Evolutionary conservation across 2,329 filamentous ascomycete genomes (phyloP), one percentile per base, ranked within the genome.

Genomic region (Hortaea werneckii): DNA sequence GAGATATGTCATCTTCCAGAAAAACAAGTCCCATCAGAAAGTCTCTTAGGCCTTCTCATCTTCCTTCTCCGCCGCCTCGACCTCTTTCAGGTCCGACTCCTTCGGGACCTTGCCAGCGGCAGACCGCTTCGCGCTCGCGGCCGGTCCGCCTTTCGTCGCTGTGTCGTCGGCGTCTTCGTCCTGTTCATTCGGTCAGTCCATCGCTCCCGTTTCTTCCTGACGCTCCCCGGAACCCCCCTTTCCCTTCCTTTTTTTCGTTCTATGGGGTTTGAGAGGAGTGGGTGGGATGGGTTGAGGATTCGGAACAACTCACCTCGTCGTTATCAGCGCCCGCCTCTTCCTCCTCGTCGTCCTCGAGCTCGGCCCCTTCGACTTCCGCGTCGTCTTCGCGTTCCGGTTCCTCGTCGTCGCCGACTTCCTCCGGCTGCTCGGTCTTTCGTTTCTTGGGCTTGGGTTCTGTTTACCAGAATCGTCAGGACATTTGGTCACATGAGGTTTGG

Each of bases 31-130:
- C n/a, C n/a, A n/a, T n/a, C n/a, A n/a, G n/a, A n/a, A n/a, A n/a
- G n/a, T n/a, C n/a, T n/a, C n/a, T n/a, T n/a, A n/a, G n/a, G n/a
- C 20, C 20, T 20, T 20, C 20, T 40, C 20, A 40, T 13, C 8
- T 26, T 26, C 20, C 9, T 9, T 57, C 55, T 29, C 50, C 56
- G 29, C 53, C 58, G 28, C 20, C 20, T 62, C 57, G 30, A 58
- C 57, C 41, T 59, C 59, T 34, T 54, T 46, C 9, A 60, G 49
- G 29, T 53, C 52, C 10, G 51, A 50, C 47, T 62, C 58, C 50
- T 62, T 59, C 29, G 60, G 58, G 9, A 62, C 56, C 6, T 44
- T 45, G n/a, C 46, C 50, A n/a, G 50, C 55, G 45, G 60, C 60
- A 26, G 44, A 42, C 35, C 50, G 42, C 47, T 62, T 61, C 38